A percentile compares a stretch with the other conserved stretches of the same genome.
Evolutionary conservation across 1,284 basidiomycete species (phyloP).

Genomic region (Ceratorhiza oryzae-sativae): DNA sequence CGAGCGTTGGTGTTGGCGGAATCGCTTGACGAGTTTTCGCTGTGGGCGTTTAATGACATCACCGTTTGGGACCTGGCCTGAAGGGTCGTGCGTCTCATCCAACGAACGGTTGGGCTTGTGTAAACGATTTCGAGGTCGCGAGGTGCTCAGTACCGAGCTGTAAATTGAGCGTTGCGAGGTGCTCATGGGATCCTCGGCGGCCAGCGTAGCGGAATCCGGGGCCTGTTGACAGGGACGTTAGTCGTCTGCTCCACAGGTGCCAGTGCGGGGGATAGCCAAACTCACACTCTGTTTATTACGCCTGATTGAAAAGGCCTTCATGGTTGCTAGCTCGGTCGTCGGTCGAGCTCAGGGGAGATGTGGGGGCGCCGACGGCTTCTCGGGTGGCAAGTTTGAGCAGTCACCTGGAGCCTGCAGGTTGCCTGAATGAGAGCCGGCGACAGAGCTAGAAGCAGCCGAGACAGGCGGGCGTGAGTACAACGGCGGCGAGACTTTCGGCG

Average conservation of each 20-base stretch:
- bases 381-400: constrained; percentile 17
- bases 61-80: not conserved
- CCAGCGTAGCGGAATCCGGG: constrained; percentile 26
- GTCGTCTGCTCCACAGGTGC: not conserved
- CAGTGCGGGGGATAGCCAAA: not conserved
- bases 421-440: no score
- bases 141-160: constrained; percentile 4
- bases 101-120: constrained; percentile 24
- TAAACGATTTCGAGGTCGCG: constrained; percentile 20
- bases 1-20: constrained; percentile 19
- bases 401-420: no score
- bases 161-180: constrained; percentile 25
- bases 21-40: constrained; percentile 18
- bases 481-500: not conserved
- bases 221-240: constrained; percentile 6
- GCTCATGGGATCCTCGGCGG: constrained; percentile 6
- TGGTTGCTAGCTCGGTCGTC: not conserved
- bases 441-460: not conserved
- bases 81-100: constrained; percentile 20
- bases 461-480: no score
- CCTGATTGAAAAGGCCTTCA: constrained; percentile 24
- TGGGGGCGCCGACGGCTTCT: constrained; percentile 7
- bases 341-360: constrained; percentile 12
- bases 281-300: constrained; percentile 32
- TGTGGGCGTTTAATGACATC: constrained; percentile 13